Conservation (phyloP, 2,329 filamentous ascomycete genomes). For the Diaporthe sp. region DNA sequence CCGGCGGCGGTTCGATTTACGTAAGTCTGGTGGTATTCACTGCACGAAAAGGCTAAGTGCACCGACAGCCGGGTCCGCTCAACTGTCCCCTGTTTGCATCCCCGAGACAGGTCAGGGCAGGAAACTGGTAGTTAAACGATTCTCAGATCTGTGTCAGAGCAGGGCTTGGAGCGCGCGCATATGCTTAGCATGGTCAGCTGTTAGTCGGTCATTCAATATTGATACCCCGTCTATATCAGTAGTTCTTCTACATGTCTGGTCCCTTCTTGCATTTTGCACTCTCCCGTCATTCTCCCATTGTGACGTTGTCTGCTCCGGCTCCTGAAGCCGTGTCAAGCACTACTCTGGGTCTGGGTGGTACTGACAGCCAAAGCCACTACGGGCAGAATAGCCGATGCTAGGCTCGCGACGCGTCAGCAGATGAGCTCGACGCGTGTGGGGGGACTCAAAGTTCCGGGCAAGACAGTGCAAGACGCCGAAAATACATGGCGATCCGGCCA, state of each 20-base stretch:
- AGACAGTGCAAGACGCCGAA: conserved; percentile 18
- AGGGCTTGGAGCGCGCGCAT: neutral
- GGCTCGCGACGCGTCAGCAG: neutral
- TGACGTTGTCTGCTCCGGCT: too few relatives aligned
- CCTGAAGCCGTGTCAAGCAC: too few relatives aligned
- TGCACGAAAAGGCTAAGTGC: neutral
- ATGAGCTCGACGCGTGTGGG: neutral
- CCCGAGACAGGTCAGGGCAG: neutral
- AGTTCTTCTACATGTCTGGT: neutral
- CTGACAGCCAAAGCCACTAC: neutral
- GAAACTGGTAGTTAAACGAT: neutral
- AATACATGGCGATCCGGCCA: neutral
- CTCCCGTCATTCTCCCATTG: too few relatives aligned
- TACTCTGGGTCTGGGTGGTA: neutral
- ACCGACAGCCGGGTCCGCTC: neutral
- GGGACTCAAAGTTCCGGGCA: conserved; percentile 5
- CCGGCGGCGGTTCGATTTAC: neutral
- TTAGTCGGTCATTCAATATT: neutral
- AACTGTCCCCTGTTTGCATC: neutral
- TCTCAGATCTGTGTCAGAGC: neutral
- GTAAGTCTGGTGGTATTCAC: neutral
- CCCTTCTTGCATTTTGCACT: neutral
- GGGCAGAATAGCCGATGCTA: neutral
- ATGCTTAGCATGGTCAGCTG: neutral
- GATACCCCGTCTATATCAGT: neutral